These are phyloP conservation scores for Coniella vitis DNA, from an alignment of 2,329 filamentous ascomycete genomes.

Conservation along the genomic window DNA sequence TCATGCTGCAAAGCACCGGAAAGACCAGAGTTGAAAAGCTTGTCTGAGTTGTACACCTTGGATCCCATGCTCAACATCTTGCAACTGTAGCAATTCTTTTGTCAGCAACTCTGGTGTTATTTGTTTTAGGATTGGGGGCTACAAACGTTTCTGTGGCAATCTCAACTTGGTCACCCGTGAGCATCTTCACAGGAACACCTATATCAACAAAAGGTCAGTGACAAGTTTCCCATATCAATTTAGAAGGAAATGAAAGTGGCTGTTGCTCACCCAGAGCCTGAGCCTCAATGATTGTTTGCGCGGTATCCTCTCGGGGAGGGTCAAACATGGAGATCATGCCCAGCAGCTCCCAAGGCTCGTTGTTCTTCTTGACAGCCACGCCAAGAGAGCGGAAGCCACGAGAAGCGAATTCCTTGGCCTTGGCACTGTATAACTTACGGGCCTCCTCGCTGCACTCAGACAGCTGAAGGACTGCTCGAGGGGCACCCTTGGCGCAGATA, in stretches of 20 bases:
- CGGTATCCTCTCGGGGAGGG: conserved; percentile 71
- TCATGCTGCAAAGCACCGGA: conserved; percentile 68
- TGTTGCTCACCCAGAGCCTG: conserved; percentile 10
- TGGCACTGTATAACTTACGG: conserved; percentile 61
- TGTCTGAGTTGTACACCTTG: conserved; percentile 75
- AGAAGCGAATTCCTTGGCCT: conserved; percentile 68
- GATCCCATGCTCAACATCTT: conserved; percentile 74
- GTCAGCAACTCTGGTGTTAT: not conserved
- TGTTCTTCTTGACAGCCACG: conserved; percentile 50
- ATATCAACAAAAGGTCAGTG: not conserved
- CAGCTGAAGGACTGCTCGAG: conserved; percentile 66
- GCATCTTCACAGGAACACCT: conserved; percentile 73
- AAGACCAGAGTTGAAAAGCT: conserved; percentile 68
- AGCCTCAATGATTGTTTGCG: conserved; percentile 69
- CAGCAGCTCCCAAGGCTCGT: conserved; percentile 54
- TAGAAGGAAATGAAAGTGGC: not conserved
- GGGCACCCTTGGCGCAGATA: conserved; percentile 70
- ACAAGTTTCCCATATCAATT: not conserved
- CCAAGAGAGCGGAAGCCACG: conserved; percentile 76
- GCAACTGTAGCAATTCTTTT: conserved; percentile 37
- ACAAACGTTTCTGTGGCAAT: conserved; percentile 64
- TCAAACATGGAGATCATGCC: conserved; percentile 78
- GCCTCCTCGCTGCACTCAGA: conserved; percentile 60
- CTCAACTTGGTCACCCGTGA: conserved; percentile 73
- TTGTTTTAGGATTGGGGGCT: not conserved